A percentile compares a stretch with the other conserved stretches of the same genome.
phyloP scores from a whole-genome alignment of 352 stramenopile genomes.

The Aphanomyces invadans region DNA sequence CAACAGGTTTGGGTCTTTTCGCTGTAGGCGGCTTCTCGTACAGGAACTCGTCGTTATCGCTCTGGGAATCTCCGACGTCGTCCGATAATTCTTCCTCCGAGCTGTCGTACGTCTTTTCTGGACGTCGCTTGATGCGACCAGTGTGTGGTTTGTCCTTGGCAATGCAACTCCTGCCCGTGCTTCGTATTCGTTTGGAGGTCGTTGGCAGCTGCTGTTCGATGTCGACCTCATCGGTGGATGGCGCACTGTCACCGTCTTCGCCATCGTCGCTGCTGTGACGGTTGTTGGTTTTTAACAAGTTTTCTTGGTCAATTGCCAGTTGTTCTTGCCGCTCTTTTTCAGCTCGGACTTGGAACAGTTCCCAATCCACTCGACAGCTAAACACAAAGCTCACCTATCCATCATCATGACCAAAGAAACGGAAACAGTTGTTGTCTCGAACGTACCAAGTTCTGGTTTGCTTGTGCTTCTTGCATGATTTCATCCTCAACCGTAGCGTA shows the following conservation, averaged over 20 bases:
- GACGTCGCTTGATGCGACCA: background rate
- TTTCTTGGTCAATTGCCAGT: conserved; percentile 29
- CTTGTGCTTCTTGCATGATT: conserved; percentile 87
- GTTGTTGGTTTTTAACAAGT: conserved; percentile 33
- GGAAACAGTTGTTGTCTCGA: no score
- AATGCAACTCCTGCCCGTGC: conserved; percentile 25
- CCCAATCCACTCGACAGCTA: conserved; percentile 93
- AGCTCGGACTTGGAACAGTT: conserved; percentile 85
- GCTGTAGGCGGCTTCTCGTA: background rate
- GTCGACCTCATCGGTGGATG: background rate
- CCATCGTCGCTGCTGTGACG: conserved; percentile 26
- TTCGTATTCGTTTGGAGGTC: background rate
- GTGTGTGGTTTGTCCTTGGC: conserved; percentile 20
- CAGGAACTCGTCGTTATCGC: background rate
- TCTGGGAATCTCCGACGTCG: conserved; percentile 5
- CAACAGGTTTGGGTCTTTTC: background rate
- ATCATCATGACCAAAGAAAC: no score
- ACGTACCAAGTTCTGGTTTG: conserved; percentile 35
- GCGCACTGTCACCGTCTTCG: conserved; percentile 18
- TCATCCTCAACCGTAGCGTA: conserved; percentile 95
- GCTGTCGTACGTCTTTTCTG: background rate
- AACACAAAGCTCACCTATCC: conserved; percentile 90
- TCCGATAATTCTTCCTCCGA: background rate
- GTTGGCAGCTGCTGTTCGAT: background rate
- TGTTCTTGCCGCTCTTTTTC: conserved; percentile 70